These are phyloP conservation scores for Ganoderma leucocontextum DNA, from an alignment of 1,284 basidiomycete species.

Conservation along the genomic window DNA sequence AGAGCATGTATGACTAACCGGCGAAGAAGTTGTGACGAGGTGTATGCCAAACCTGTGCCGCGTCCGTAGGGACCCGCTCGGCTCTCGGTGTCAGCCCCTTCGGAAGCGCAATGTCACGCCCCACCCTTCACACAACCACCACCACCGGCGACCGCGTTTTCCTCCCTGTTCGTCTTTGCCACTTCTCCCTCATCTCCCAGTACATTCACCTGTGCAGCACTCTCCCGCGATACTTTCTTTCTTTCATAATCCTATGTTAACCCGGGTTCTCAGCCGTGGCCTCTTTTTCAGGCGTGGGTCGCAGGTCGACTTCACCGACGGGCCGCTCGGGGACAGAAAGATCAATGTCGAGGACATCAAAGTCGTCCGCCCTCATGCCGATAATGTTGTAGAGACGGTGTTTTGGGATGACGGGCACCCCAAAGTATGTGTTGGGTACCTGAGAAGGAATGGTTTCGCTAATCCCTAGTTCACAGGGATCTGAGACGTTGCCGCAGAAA, in stretches of 20 bases:
- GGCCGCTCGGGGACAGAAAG: background rate
- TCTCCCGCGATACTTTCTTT: slow-evolving; percentile 24
- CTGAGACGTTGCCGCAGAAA: background rate
- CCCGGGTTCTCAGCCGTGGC: slow-evolving; percentile 25
- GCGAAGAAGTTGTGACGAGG: background rate
- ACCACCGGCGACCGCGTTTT: background rate
- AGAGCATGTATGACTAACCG: background rate
- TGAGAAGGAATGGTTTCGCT: no score
- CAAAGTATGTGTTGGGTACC: background rate
- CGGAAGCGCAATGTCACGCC: background rate
- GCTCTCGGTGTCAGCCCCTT: background rate
- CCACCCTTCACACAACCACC: slow-evolving; percentile 7
- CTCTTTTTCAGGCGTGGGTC: slow-evolving; percentile 26
- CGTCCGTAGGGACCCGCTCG: background rate
- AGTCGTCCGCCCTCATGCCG: background rate
- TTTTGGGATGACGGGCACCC: background rate
- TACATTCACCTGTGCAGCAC: background rate
- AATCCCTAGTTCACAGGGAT: background rate
- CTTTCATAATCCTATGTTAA: slow-evolving; percentile 24
- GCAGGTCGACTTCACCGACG: slow-evolving; percentile 13
- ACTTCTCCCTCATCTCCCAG: background rate
- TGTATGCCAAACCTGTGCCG: background rate
- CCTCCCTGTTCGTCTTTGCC: background rate
- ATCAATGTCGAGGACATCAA: background rate
- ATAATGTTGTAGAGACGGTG: background rate